phyloP scores from a whole-genome alignment of 1,139 yeast species.

The Taphrina betulina region DNA sequence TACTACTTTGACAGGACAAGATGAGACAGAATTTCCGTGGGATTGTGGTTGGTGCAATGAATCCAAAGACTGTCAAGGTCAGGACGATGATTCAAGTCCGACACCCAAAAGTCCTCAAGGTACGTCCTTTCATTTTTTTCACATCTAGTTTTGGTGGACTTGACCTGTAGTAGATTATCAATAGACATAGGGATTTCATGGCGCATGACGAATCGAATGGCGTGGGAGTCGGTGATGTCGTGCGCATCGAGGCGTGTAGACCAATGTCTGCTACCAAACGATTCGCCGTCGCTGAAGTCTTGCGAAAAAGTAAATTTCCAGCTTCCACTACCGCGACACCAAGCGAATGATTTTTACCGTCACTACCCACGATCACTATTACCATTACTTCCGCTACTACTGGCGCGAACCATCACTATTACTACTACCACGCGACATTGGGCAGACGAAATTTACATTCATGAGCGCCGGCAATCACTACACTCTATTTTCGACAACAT shows the following conservation, averaged over 20 bases:
- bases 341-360: no score
- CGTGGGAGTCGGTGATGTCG: slow-evolving; percentile 81
- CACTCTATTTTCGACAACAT: no score
- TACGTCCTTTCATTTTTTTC: neutral
- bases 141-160: neutral
- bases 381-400: no score
- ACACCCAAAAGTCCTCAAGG: slow-evolving; percentile 30
- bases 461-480: no score
- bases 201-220: slow-evolving; percentile 30
- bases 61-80: slow-evolving; percentile 31
- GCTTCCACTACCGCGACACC: no score
- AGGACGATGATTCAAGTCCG: slow-evolving; percentile 12
- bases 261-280: slow-evolving; percentile 78
- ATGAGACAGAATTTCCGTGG: slow-evolving; percentile 29
- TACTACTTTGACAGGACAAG: no score
- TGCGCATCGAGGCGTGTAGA: slow-evolving; percentile 78
- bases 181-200: slow-evolving; percentile 26
- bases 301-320: slow-evolving; percentile 49
- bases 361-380: no score
- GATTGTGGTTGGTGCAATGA: slow-evolving; percentile 28
- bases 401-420: no score
- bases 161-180: neutral
- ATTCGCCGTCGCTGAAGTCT: slow-evolving; percentile 83
- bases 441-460: no score
- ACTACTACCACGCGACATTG: no score